Evolutionary conservation across 768 basidiomycete species (phyloP).

Genomic region (Xerocomellus dryophilus): DNA sequence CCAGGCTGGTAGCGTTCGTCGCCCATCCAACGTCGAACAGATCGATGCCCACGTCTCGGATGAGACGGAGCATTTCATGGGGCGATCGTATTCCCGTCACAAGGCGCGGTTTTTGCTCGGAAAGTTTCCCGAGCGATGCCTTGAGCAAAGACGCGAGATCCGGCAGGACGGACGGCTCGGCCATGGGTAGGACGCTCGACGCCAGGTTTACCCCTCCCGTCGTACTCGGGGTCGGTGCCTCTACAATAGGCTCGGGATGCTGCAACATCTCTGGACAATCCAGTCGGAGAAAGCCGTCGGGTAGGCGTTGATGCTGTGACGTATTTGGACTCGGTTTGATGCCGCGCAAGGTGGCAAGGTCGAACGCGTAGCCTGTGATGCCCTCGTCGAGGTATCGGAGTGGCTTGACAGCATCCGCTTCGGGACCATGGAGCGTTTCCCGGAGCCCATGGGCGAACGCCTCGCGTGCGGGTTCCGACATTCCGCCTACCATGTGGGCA

Average conservation of each 20-base stretch:
- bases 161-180: background rate
- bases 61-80: conserved; percentile 70
- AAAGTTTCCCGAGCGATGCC: conserved; percentile 57
- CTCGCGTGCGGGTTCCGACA: conserved; percentile 51
- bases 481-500: conserved; percentile 67
- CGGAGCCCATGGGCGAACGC: conserved; percentile 59
- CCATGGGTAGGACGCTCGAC: background rate
- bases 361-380: conserved; percentile 66
- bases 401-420: conserved; percentile 50
- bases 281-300: conserved; percentile 11
- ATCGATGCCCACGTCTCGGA: conserved; percentile 67
- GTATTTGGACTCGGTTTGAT: conserved; percentile 14
- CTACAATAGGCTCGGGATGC: conserved; percentile 7
- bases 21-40: conserved; percentile 76
- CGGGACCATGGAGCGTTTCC: conserved; percentile 55
- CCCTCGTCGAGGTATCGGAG: conserved; percentile 63
- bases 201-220: background rate
- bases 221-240: conserved; percentile 8
- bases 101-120: conserved; percentile 58
- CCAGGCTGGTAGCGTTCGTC: conserved; percentile 60
- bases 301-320: conserved; percentile 14
- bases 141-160: conserved; percentile 44
- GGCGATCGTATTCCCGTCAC: conserved; percentile 57
- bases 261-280: conserved; percentile 16
- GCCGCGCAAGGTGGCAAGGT: conserved; percentile 52